Conservation (phyloP, 352 stramenopile genomes). For the Paralagenidium karlingii region DNA sequence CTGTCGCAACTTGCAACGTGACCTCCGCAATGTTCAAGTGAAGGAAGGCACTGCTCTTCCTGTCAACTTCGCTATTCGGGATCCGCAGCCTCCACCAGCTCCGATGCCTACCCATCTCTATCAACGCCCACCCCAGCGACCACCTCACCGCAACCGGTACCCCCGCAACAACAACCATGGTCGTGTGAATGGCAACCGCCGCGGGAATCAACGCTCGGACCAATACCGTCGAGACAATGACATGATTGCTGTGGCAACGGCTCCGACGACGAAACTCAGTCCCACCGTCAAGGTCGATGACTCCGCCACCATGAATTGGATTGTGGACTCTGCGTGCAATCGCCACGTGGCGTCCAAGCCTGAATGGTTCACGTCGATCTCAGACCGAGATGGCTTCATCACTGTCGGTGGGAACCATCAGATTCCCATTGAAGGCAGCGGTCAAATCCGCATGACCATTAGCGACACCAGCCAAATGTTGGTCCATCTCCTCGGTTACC, state of each 20-base stretch:
- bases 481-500: too few species aligned
- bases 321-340: slow-evolving; percentile 6
- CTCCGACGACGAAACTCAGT: slow-evolving; percentile 2
- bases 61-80: slow-evolving; percentile 3
- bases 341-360: too few species aligned
- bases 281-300: slow-evolving; percentile 1
- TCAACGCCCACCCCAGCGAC: too few species aligned
- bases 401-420: slow-evolving; percentile 5
- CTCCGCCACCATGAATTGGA: background rate
- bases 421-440: too few species aligned
- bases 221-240: slow-evolving; percentile 1
- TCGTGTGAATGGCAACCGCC: too few species aligned
- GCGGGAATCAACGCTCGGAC: slow-evolving; percentile 1
- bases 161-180: too few species aligned
- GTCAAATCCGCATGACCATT: too few species aligned
- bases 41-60: slow-evolving; percentile 4
- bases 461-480: too few species aligned
- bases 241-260: slow-evolving; percentile 1
- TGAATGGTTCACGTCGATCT: slow-evolving; percentile 8
- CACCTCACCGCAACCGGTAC: too few species aligned
- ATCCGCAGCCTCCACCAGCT: background rate
- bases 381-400: slow-evolving; percentile 1
- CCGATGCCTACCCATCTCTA: too few species aligned
- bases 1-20: slow-evolving; percentile 4
- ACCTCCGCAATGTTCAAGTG: slow-evolving; percentile 4